Evolutionary conservation across 2,329 filamentous ascomycete genomes (phyloP), one percentile per base, ranked within the genome.

Genomic region (Teratosphaeriaceae sp.): DNA sequence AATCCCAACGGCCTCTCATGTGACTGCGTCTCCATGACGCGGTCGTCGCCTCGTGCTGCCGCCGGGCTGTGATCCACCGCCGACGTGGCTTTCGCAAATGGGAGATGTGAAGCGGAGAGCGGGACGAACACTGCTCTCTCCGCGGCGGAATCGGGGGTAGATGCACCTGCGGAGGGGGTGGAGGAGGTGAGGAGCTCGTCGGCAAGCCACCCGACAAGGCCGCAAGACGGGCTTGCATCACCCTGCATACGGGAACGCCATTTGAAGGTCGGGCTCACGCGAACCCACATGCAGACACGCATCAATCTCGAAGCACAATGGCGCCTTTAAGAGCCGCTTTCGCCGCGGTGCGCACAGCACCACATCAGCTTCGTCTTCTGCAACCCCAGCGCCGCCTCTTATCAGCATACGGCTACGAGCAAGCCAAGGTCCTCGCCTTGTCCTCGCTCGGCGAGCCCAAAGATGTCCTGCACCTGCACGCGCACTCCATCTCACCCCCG

Each of bases 371-470:
- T 27, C 22, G 16, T 16, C 16, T 36, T 30, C 16, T 19, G 13
- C 16, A 19, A 3, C 24, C 27, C n/a, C 58, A 58, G 40, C 39
- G 44, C n/a, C 71, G 75, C 47, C 57, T 50, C 53, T 73, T 76
- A 53, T 76, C 74, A 31, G 73, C 72, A 18, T 89, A 87, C 61
- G 86, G 86, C 57, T 92, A 92, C 68, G 86, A 84, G 31, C 85
- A 90, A 66, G 82, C 85, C 51, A 89, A 88, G 70, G 78, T 83
- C n/a, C 78, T 92, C 52, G 79, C 85, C 36, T 88, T 86, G 64
- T 78, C 78, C 30, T 74, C 82, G 48, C 79, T 82, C 60, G 86
- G 87, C 61, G 84, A 89, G 62, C 86, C 86, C 0, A 72, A 74
- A 31, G 79, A 87, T 53, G 84, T 88, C 21, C 65, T 74, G 36